Percentiles rank a stretch among this genome's conserved stretches.
phyloP scores from a whole-genome alignment of 805 yeast species.

The Pichia deserticola region DNA sequence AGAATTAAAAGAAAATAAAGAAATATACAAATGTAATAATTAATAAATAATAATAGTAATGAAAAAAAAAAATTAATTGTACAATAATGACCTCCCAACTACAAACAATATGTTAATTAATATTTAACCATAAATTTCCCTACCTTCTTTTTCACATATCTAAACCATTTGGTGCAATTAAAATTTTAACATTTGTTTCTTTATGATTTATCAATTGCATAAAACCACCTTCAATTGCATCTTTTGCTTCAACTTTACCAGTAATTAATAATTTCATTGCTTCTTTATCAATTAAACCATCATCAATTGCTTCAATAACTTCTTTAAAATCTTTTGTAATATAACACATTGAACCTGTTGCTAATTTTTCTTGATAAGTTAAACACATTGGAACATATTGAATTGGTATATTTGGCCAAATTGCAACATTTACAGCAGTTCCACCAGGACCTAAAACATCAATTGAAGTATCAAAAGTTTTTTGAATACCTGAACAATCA shows the following conservation, averaged over 20 bases:
- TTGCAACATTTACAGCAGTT: conserved; percentile 54
- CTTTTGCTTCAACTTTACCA: conserved; percentile 40
- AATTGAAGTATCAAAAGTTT: conserved; percentile 46
- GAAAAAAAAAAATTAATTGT: no score
- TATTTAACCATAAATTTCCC: no score
- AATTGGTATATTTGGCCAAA: conserved; percentile 50
- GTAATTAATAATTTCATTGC: conserved; percentile 45
- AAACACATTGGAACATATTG: conserved; percentile 48
- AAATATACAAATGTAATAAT: no score
- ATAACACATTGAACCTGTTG: conserved; percentile 59
- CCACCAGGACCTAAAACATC: conserved; percentile 47
- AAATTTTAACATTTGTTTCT: conserved; percentile 47
- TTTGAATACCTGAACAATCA: conserved; percentile 50
- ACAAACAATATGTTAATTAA: no score
- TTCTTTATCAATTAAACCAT: conserved; percentile 38
- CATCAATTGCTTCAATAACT: conserved; percentile 43
- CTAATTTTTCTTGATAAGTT: conserved; percentile 45
- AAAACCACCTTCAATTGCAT: conserved; percentile 49
- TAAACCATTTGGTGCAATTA: conserved; percentile 39
- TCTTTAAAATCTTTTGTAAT: conserved; percentile 48
- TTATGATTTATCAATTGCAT: conserved; percentile 43
- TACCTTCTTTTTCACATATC: conserved; percentile 5
- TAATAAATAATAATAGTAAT: no score
- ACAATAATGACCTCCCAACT: not conserved
- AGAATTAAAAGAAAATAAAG: no score